Base-by-base conservation (phyloP, 371 early-diverging fungal genomes). In the Batkoa obscura region DNA sequence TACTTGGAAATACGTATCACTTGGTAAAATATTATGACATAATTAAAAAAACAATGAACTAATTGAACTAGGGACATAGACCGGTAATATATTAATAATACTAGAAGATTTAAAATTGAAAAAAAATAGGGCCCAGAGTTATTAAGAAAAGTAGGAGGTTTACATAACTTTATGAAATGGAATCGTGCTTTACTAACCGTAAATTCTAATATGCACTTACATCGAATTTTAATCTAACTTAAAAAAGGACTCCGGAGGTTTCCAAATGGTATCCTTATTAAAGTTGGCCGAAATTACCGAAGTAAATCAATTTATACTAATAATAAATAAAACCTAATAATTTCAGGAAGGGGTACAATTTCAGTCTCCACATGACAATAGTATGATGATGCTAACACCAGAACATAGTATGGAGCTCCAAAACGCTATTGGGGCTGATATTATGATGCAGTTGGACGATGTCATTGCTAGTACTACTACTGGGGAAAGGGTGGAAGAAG, bases 371-470 rank as follows among this genome's bases (percentile, higher is more conserved):
- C 82, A 88, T 55, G 85, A 87, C 55, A 82, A 80, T 41, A 78
- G 81, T 10, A 64, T 72, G 56, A 87, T 88, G 80, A 68, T 94
- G 65, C 72, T 94, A 64, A 94, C 94, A n/a, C 95, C 97, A 1
- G 95, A 96, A 60, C 82, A 90, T 59, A 90, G 91, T 8, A 92
- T 94, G 67, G 73, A 75, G 5, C 72, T 93, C 61, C 97, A 96
- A 65, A 92, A 88, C 67, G 75, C 79, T n/a, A 88, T 96, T 62
- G 93, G 92, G n/a, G 88, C 93, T 1, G 97, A 94, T 69, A 93
- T 96, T 47, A 90, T 94, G 73, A 94, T 96, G 95, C 97, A 94
- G 64, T 67, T 96, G 55, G 96, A 96, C 65, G 94, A 96, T 68
- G 95, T 96, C 13, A 90, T 94, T 2, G 85, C 90, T 23, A 88